Base-by-base conservation (phyloP, 148 eudicot genomes). In the Silene uniflora region DNA sequence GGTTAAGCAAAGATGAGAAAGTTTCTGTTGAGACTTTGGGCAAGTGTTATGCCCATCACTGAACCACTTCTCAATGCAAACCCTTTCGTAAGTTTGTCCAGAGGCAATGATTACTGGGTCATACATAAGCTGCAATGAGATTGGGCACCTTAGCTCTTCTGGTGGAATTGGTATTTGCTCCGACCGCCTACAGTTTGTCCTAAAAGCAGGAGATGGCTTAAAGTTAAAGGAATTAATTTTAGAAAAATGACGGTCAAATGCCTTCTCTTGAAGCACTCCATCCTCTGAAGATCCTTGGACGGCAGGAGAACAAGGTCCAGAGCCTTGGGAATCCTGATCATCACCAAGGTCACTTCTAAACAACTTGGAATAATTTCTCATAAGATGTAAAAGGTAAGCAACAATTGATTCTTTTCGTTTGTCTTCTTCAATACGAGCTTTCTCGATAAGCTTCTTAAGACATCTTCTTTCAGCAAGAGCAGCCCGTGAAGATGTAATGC, bases 1-100 rank as follows among this genome's bases (percentile, higher is more conserved):
- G 74, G 98, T 95, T 88, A 95, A 79, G 74, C 88, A 85, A 59
- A 88, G 88, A 85, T 90, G 97, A 69, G 87, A 47, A 47, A 95
- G 91, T 56, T 90, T 89, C 73, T 95, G 97, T 75, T 95, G 98
- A 79, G 93, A 85, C 73, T 95, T 95, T 29, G 98, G 98, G 85
- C 98, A 95, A 17, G 97, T 95, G 83, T 85, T 89, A 81, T 95
- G 98, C 73, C 96, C 97, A 24, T 95, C 98, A 78, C 72, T 79
- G 75, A 95, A 89, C 98, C 98, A 95, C 81, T 95, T 95, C 76
- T 95, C 98, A 49, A 95, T 95, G 86, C 98, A 95, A 61, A 89
- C 75, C 75, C 90, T 87, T 85, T 95, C 98, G 76, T 95, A 95
- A 23, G 98, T 92, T 81, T 95, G 98, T 70, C 98, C 98, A 24